phyloP scores from a whole-genome alignment of 2,329 filamentous ascomycete species.

The Phialemoniopsis sp. region DNA sequence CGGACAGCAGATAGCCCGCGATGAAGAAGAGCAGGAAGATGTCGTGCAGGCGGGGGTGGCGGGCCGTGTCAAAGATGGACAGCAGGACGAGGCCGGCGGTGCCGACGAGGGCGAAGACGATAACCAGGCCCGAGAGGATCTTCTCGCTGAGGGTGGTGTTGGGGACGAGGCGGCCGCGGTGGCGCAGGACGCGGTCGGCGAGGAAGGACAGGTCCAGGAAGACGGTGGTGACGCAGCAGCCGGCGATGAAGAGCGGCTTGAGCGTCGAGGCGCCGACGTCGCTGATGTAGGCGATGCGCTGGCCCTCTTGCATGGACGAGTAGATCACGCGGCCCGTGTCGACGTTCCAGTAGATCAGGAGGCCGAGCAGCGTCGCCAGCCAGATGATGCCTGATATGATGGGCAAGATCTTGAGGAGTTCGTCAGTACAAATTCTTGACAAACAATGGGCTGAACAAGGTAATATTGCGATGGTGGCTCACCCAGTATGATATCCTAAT shows the following conservation, averaged over 20 bases:
- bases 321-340: constrained; percentile 52
- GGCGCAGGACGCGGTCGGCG: constrained; percentile 80
- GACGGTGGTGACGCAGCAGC: constrained; percentile 67
- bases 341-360: constrained; percentile 67
- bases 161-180: constrained; percentile 71
- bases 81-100: constrained; percentile 78
- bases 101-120: constrained; percentile 68
- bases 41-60: constrained; percentile 64
- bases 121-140: constrained; percentile 55
- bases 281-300: constrained; percentile 69
- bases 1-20: constrained; percentile 77
- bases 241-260: constrained; percentile 75
- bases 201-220: constrained; percentile 79
- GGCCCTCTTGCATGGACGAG: constrained; percentile 51
- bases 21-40: constrained; percentile 81
- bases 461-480: constrained; percentile 1
- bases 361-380: constrained; percentile 63
- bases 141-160: constrained; percentile 65
- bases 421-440: neutral
- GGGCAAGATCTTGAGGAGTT: constrained; percentile 53
- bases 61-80: constrained; percentile 78
- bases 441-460: no score
- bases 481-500: constrained; percentile 16
- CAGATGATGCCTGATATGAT: constrained; percentile 62
- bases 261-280: constrained; percentile 58